These are phyloP conservation scores for Penicillium malachiteum DNA, from an alignment of 495 filamentous ascomycete species.

Conservation along the genomic window DNA sequence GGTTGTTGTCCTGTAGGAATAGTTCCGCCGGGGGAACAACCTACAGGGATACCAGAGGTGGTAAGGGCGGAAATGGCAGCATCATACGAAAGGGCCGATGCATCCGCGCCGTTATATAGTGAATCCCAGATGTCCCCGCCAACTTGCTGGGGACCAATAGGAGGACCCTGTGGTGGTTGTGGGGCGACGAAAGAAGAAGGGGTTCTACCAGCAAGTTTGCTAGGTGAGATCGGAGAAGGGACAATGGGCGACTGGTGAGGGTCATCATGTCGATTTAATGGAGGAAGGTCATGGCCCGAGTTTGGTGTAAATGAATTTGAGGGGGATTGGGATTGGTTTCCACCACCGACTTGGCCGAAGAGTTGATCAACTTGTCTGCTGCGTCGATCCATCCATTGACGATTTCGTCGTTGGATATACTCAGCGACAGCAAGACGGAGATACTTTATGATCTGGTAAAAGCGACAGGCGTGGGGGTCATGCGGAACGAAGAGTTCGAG, in stretches of 20 bases:
- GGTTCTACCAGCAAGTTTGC: conserved; percentile 17
- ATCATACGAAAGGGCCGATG: conserved; percentile 33
- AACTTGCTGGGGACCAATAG: conserved; percentile 7
- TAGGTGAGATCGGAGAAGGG: conserved; percentile 27
- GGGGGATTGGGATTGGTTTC: conserved; percentile 5
- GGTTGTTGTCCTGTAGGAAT: conserved; percentile 21
- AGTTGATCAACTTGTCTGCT: conserved; percentile 42
- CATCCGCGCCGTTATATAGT: conserved; percentile 31
- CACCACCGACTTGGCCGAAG: conserved; percentile 36
- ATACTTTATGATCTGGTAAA: conserved; percentile 61
- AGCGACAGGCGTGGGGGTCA: conserved; percentile 64
- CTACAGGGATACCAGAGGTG: conserved; percentile 43
- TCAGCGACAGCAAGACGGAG: conserved; percentile 57
- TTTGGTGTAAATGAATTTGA: conserved; percentile 12
- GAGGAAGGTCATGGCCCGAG: conserved; percentile 13
- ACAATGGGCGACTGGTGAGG: conserved; percentile 14
- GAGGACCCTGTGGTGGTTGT: conserved; percentile 13
- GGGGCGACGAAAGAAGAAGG: conserved; percentile 13
- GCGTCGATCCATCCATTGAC: conserved; percentile 38
- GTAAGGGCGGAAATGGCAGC: conserved; percentile 51
- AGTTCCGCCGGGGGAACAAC: conserved; percentile 43
- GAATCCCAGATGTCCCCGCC: conserved; percentile 34
- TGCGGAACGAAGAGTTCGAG: conserved; percentile 59
- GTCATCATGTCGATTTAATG: conserved; percentile 13
- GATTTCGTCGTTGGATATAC: conserved; percentile 39